These are phyloP conservation scores for Mediolabrus comicus DNA, from an alignment of 108 stramenopile genomes.

Conservation along the genomic window DNA sequence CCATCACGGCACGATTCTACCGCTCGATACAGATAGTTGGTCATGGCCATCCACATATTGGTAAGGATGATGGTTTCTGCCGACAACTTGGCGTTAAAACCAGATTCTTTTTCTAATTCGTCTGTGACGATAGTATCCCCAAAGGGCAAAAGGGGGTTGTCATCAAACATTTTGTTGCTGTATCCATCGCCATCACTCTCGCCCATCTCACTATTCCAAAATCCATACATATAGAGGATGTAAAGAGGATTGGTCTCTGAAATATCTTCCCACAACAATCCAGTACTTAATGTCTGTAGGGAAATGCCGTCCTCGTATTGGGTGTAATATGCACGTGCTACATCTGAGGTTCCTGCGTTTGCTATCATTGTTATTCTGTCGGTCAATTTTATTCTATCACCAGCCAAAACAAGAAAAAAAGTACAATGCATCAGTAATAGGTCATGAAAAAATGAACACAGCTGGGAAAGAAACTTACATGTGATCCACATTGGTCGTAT, in stretches of 20 bases:
- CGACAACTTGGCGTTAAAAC: constrained; percentile 41
- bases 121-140: constrained; percentile 40
- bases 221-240: constrained; percentile 40
- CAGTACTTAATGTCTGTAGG: constrained; percentile 21
- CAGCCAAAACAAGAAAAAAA: background rate
- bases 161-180: constrained; percentile 44
- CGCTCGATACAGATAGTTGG: constrained; percentile 56
- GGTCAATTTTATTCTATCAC: constrained; percentile 29
- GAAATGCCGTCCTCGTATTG: constrained; percentile 31
- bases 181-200: constrained; percentile 45
- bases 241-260: constrained; percentile 31
- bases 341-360: constrained; percentile 12
- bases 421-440: background rate
- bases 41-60: constrained; percentile 70
- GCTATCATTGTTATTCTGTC: constrained; percentile 21
- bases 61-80: constrained; percentile 43
- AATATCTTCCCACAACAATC: constrained; percentile 7
- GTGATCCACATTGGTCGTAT: constrained; percentile 24
- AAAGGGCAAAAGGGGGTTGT: constrained; percentile 31
- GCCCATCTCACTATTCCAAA: constrained; percentile 25
- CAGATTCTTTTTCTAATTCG: constrained; percentile 29
- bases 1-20: constrained; percentile 34
- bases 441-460: background rate
- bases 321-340: constrained; percentile 26
- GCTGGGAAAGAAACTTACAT: constrained; percentile 18